phyloP scores from a whole-genome alignment of 1,284 basidiomycete species.

The Peniophora sp. region DNA sequence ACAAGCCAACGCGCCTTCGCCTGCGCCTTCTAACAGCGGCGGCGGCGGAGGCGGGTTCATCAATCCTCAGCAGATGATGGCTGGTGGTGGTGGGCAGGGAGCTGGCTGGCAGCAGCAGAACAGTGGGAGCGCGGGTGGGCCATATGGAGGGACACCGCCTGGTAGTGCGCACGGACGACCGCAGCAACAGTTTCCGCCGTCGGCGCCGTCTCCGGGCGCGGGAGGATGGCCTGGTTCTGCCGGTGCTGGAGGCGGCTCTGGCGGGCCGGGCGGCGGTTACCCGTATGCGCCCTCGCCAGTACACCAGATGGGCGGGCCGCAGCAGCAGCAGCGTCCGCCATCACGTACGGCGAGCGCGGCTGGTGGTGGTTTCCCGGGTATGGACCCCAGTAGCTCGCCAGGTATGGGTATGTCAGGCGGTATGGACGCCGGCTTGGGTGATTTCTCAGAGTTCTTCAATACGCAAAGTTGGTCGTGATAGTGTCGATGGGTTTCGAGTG shows the following conservation, averaged over 20 bases:
- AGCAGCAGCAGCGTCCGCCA: neutral
- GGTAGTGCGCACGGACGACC: slow-evolving; percentile 18
- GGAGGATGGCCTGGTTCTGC: slow-evolving; percentile 15
- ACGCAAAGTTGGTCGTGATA: no score
- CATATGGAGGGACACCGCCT: slow-evolving; percentile 38
- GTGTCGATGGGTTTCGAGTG: no score
- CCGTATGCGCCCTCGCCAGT: neutral
- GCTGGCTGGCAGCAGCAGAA: slow-evolving; percentile 2
- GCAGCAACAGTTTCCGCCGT: slow-evolving; percentile 13
- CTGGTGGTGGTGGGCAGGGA: slow-evolving; percentile 4
- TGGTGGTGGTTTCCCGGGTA: no score
- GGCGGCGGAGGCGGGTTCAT: slow-evolving; percentile 10
- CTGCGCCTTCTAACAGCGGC: slow-evolving; percentile 10
- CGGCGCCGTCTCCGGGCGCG: slow-evolving; percentile 25
- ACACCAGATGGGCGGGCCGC: neutral
- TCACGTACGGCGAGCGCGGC: no score
- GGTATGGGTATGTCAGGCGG: no score
- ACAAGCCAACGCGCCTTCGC: slow-evolving; percentile 13
- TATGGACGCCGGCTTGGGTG: no score
- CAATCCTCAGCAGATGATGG: slow-evolving; percentile 17
- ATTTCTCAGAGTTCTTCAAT: no score
- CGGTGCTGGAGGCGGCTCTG: slow-evolving; percentile 5
- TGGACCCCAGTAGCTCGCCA: no score
- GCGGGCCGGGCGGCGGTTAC: neutral
- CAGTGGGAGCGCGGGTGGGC: slow-evolving; percentile 12